These are phyloP conservation scores for Juglanconis oblonga DNA, from an alignment of 2,329 filamentous ascomycete species.

Conservation along the genomic window DNA sequence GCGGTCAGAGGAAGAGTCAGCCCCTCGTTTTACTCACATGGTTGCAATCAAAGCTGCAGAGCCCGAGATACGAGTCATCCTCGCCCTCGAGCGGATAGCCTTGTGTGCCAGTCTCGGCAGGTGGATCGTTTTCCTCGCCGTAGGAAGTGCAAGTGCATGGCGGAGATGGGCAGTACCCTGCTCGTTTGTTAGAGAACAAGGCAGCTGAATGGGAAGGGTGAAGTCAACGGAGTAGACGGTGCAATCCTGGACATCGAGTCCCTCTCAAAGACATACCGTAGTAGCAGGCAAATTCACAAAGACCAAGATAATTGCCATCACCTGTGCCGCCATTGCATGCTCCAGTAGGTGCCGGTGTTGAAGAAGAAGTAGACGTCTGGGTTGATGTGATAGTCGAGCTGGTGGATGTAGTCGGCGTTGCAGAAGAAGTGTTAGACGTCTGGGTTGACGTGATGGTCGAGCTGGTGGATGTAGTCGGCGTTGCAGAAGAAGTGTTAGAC, in stretches of 20 bases:
- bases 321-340: constrained; percentile 15
- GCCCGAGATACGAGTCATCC: constrained; percentile 3
- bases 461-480: not conserved
- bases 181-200: not conserved
- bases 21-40: not conserved
- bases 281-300: constrained; percentile 20
- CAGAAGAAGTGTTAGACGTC: not conserved
- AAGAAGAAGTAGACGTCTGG: not conserved
- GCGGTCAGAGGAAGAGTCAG: not conserved
- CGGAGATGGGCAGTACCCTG: constrained; percentile 18
- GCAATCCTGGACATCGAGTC: too few species aligned
- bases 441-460: not conserved
- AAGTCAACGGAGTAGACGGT: too few species aligned
- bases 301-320: constrained; percentile 17
- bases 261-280: constrained; percentile 1
- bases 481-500: not conserved
- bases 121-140: not conserved
- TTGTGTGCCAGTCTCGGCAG: not conserved
- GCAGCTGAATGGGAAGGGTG: too few species aligned
- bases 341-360: not conserved
- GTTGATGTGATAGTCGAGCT: not conserved
- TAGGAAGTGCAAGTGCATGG: constrained; percentile 20
- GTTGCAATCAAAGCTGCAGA: constrained; percentile 14
- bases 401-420: not conserved
- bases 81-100: constrained; percentile 5